Evolutionary conservation across 2,329 filamentous ascomycete species (phyloP), one percentile per base, ranked within the genome.

Genomic region (Aspergillus terreus): DNA sequence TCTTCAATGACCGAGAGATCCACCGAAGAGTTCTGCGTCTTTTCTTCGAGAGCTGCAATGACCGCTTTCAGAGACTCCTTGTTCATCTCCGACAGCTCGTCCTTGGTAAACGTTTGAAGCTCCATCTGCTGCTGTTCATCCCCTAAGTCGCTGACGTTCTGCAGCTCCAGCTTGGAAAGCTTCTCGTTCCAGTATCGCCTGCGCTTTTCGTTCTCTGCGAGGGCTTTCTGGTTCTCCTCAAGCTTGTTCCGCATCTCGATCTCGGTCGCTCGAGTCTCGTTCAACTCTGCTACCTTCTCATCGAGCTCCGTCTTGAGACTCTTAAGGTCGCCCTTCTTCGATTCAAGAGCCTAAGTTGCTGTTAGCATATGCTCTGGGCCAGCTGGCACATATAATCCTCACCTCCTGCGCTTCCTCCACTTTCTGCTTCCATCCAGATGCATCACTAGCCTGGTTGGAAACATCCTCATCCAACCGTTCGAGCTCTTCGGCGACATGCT

Each of bases 191-290:
- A 97, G 75, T 96, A 90, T 35, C 80, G 81, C 38, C 88, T 80
- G 53, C 88, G 85, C 72, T 89, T 92, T 69, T 95, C 85, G 71
- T 95, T 96, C 65, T 97, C 92, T 0, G 76, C 72, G 12, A 97
- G 80, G 9, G 86, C 83, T 74, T 99, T 99, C 59, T 96, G 88
- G 69, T 92, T 94, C 67, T 97, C 92, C 66, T 97, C 94, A 1
- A 99, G 85, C 75, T 95, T 95, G 73, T 97, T 97, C 57, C 89
- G 88, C 91, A 97, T 96, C 72, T 99, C 94, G 55, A 99, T 96
- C 71, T 99, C 94, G 3, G 87, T 78, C 0, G 90, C 92, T 9
- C 92, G 84, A 0, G 88, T 95, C 65, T 90, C 87, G 65, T 97
- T 96, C 51, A 97, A 80, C 67, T 95, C 90, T 0, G 85, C 76